These are phyloP conservation scores for Trichosporon faecale DNA, from an alignment of 1,284 basidiomycete genomes.

Conservation along the genomic window DNA sequence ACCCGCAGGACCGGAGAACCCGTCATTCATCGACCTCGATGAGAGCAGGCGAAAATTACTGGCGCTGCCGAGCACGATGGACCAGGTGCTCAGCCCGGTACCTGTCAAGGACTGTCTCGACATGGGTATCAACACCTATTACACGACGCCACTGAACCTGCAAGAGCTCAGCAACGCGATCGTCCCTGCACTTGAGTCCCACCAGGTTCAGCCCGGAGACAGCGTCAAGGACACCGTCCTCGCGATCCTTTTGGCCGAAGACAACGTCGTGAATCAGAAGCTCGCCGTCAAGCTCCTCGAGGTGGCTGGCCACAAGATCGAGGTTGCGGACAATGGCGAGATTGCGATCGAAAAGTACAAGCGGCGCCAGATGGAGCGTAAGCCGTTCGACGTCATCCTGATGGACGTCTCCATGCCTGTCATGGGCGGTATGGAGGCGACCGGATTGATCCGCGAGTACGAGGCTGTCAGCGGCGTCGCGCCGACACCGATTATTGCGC, in stretches of 20 bases:
- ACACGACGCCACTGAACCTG: conserved; percentile 79
- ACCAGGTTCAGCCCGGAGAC: conserved; percentile 76
- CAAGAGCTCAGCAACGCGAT: conserved; percentile 90
- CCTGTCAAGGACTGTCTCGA: conserved; percentile 53
- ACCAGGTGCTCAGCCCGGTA: conserved; percentile 48
- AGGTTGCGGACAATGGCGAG: conserved; percentile 96
- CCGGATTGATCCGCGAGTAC: conserved; percentile 59
- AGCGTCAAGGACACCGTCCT: conserved; percentile 79
- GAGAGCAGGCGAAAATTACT: conserved; percentile 44
- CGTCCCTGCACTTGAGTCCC: conserved; percentile 89
- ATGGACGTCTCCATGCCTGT: conserved; percentile 99
- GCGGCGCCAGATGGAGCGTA: conserved; percentile 42
- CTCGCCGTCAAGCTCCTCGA: conserved; percentile 94
- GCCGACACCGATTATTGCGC: conserved; percentile 87
- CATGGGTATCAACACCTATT: conserved; percentile 52
- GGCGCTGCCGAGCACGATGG: conserved; percentile 40
- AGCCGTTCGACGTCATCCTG: conserved; percentile 80
- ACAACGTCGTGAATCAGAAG: conserved; percentile 93
- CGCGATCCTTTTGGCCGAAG: conserved; percentile 95
- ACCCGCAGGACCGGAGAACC: conserved; percentile 39
- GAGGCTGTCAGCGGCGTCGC: conserved; percentile 71
- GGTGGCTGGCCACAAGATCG: conserved; percentile 92
- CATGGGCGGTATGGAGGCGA: conserved; percentile 61
- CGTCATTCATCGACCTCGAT: conserved; percentile 49
- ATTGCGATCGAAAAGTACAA: conserved; percentile 53